Evolutionary conservation across 306 rosid species (phyloP).

Genomic region (Vicia sativa): DNA sequence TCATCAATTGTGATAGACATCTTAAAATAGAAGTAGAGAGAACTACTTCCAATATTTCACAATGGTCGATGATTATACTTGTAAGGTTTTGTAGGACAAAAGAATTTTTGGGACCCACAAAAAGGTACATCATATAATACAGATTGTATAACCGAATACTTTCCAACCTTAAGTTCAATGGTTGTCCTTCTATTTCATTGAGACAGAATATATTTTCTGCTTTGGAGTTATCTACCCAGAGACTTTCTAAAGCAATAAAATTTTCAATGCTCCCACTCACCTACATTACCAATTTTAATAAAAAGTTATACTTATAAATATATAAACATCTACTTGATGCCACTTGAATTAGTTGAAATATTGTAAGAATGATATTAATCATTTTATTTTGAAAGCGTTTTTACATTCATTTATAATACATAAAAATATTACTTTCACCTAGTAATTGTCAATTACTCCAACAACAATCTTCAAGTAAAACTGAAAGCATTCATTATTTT

Average conservation of each 20-base stretch:
- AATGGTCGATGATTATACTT: not conserved
- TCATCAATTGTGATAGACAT: not conserved
- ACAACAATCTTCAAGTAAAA: no score
- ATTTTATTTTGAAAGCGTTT: no score
- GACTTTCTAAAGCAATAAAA: not conserved
- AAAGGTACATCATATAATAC: no score
- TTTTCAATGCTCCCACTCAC: not conserved
- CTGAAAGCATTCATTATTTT: no score
- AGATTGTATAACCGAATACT: not conserved
- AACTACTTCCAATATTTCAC: conserved; percentile 4
- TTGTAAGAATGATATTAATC: no score
- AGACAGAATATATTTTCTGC: not conserved
- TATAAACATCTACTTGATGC: no score
- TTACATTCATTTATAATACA: no score
- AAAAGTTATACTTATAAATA: no score
- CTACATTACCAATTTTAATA: no score
- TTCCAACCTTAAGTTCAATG: not conserved
- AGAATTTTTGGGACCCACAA: not conserved
- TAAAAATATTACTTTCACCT: no score
- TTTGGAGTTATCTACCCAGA: not conserved
- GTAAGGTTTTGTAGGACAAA: not conserved
- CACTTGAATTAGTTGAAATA: no score
- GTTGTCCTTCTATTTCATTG: not conserved
- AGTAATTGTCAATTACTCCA: no score
- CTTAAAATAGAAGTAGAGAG: not conserved